Conservation (phyloP, 495 filamentous ascomycete genomes). For the Hyaloscypha finlandica region DNA sequence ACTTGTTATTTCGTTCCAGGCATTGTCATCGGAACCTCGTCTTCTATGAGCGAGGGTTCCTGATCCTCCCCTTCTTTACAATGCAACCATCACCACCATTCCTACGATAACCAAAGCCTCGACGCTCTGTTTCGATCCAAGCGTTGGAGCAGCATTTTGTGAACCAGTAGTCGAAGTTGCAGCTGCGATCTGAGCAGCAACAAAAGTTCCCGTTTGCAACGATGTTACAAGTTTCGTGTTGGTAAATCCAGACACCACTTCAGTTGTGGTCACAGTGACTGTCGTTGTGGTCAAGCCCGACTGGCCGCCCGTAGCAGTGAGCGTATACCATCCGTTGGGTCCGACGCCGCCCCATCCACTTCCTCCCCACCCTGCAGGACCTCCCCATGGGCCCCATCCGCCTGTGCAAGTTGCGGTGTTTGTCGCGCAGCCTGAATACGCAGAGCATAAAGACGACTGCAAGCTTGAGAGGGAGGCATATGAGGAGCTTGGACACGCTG, state of each 20-base stretch:
- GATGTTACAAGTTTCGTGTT: background rate
- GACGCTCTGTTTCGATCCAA: background rate
- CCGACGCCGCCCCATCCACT: background rate
- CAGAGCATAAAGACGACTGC: background rate
- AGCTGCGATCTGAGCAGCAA: background rate
- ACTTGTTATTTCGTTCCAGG: background rate
- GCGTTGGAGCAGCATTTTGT: background rate
- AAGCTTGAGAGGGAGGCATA: background rate
- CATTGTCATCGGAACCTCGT: background rate
- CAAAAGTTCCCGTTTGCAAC: background rate
- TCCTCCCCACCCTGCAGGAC: background rate
- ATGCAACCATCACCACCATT: background rate
- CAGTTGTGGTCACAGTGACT: background rate
- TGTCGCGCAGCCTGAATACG: background rate
- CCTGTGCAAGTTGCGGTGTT: background rate
- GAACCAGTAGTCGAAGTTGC: background rate
- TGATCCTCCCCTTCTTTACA: background rate
- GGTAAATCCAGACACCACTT: background rate
- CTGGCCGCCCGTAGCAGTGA: background rate
- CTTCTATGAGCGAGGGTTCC: background rate
- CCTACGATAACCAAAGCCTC: background rate
- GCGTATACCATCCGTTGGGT: background rate
- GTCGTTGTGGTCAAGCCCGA: background rate
- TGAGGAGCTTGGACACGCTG: background rate
- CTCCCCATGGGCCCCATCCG: background rate